Base-by-base conservation (phyloP, 305 asterid genomes). In the Solanum hybrid region DNA sequence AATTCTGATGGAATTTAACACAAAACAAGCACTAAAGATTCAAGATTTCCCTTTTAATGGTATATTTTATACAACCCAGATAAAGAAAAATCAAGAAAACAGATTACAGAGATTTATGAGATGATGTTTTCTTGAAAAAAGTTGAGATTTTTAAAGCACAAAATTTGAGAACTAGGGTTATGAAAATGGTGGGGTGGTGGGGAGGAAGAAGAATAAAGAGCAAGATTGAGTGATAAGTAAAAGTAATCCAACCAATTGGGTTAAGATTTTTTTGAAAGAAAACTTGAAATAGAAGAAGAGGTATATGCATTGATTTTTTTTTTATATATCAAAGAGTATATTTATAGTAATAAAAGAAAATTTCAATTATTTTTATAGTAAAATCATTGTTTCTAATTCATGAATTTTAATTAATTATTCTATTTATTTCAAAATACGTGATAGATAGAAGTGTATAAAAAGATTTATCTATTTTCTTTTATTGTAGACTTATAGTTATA, bases 201-300 rank as follows among this genome's bases (percentile, higher is more conserved):
- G 4, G 82, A 76, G 13, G 82, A 76, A 18, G 87, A 28, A 51
- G 69, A 86, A 86, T 37, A 51, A 61, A 86, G 73, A 51, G 74
- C 18, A 88, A 33, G 89, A 90, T 86, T 86, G 78, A 90, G 89
- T 82, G 86, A 87, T 76, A 78, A 87, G 89, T 67, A 18, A 78
- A 88, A 86, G 90, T 51, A 93, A 89, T 89, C 89, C 89, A 77
- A 75, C 57, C 11, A 42, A 84, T 31, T 87, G 33, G 87, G 67
- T 51, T 13, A 29, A 84, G 22, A 31, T 20, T 84, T 51, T 39
- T 46, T 84, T 28, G 40, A n/a, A 46, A 26, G 74, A 84, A 29
- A 46, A 51, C 88, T 11, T 84, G 75, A 31, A 51, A 84, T 84
- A 33, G 42, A 51, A 84, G 31, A 51, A 51, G 42, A 84, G 87